Base-by-base conservation (phyloP, 495 filamentous ascomycete genomes). In the Neurospora sp. region DNA sequence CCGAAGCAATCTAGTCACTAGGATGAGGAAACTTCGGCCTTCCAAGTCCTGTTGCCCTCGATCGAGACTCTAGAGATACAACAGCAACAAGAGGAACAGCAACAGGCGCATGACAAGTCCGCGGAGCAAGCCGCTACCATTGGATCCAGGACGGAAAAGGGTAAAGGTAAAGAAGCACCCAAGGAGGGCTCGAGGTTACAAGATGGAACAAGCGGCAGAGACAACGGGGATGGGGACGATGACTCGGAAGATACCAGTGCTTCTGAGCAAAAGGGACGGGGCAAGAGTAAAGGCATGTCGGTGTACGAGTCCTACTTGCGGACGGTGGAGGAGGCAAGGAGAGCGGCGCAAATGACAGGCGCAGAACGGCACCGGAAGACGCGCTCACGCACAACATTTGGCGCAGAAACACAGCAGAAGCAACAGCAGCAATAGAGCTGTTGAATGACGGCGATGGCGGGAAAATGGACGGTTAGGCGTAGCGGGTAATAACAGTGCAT, bases 11-110 rank as follows among this genome's bases (percentile, higher is more conserved):
- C 54, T 66, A 66, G 27, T 18, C 54, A 66, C 54, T 66, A 66
- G 54, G 54, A 66, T 66, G 54, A 66, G 54, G 54, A 66, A 66
- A 66, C 54, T 66, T 66, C 54, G 54, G 54, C 54, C 54, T 66
- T 66, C 54, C 54, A 66, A 66, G 54, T 66, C 54, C 54, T 66
- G 54, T 66, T 66, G 54, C 54, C 54, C 27, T 66, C 54, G 27
- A 66, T 66, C 27, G 54, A 66, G 54, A 66, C 54, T 66, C 27
- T 66, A 35, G 54, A 66, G 27, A 66, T 66, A 66, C 54, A 66
- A 37, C 54, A 66, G 12, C 54, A 66, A 37, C 54, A 66, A 66
- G 54, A 66, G 54, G 54, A 66, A 66, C 54, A 66, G 54, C 54
- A 66, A 66, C 54, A 66, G 54, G 54, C 54, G 54, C 54, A 66